A percentile compares a stretch with the other conserved stretches of the same genome.
Conservation (phyloP, 2,329 filamentous ascomycete genomes). For the Ophiostoma ips region DNA sequence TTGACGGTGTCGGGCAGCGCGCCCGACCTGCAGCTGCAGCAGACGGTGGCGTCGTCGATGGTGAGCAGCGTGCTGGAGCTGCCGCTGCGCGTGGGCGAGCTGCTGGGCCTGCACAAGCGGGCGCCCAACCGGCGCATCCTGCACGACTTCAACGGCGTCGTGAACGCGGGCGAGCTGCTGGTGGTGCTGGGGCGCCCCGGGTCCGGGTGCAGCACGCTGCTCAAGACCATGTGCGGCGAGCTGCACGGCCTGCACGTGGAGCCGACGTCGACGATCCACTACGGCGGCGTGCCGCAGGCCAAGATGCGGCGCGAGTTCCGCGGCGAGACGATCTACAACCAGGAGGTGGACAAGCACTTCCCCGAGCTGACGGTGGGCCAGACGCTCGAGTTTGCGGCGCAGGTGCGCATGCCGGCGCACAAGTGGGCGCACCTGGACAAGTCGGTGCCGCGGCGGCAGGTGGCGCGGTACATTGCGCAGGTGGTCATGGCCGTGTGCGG, state of each 20-base stretch:
- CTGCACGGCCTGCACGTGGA: constrained; percentile 42
- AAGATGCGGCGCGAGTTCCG: constrained; percentile 46
- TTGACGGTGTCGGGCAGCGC: constrained; percentile 56
- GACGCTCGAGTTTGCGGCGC: constrained; percentile 52
- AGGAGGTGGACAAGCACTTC: constrained; percentile 55
- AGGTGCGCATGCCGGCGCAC: constrained; percentile 30
- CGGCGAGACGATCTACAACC: constrained; percentile 59
- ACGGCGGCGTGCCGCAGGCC: constrained; percentile 43
- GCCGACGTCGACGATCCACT: constrained; percentile 39
- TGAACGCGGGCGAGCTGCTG: constrained; percentile 41
- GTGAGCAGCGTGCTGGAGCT: constrained; percentile 35
- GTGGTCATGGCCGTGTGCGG: constrained; percentile 53
- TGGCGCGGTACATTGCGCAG: constrained; percentile 48
- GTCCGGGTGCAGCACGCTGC: constrained; percentile 42
- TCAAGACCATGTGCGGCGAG: constrained; percentile 46
- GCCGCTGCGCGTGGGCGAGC: constrained; percentile 27
- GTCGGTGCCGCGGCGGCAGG: constrained; percentile 27
- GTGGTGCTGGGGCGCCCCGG: constrained; percentile 43
- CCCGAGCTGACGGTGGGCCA: constrained; percentile 53
- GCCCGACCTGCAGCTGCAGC: constrained; percentile 54
- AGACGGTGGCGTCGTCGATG: constrained; percentile 48
- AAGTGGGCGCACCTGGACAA: constrained; percentile 32
- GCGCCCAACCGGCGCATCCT: constrained; percentile 51
- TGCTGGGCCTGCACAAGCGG: constrained; percentile 43
- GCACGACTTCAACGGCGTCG: constrained; percentile 43